A percentile compares a stretch with the other conserved stretches of the same genome.
phyloP scores from a whole-genome alignment of 148 eudicot genomes.

The Silene uniflora region DNA sequence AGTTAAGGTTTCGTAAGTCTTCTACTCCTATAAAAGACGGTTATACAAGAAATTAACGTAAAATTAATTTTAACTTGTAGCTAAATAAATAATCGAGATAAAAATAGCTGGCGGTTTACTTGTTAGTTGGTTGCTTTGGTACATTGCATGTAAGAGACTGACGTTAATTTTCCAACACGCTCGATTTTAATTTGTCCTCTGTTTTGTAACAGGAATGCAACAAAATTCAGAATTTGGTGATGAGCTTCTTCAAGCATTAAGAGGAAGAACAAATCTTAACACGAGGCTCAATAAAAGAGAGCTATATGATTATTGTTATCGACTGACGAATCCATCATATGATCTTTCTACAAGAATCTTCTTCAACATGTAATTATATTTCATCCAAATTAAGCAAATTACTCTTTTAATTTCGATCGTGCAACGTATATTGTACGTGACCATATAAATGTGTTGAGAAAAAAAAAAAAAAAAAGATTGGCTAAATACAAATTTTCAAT shows the following conservation, averaged over 20 bases:
- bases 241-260: constrained; percentile 31
- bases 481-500: no score
- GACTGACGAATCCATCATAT: constrained; percentile 23
- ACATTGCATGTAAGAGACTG: neutral
- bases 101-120: no score
- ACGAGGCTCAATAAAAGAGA: constrained; percentile 29
- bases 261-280: constrained; percentile 21
- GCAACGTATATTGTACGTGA: no score
- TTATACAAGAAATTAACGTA: no score
- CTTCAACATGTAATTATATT: constrained; percentile 34
- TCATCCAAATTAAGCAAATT: no score
- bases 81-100: no score
- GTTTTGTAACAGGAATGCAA: constrained; percentile 36
- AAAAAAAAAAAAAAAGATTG: neutral
- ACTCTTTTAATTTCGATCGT: no score
- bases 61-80: no score
- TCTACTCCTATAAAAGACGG: no score
- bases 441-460: no score
- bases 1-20: neutral
- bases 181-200: neutral
- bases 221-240: constrained; percentile 30
- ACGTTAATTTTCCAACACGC: neutral
- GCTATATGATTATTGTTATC: constrained; percentile 27
- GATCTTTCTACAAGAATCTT: constrained; percentile 24
- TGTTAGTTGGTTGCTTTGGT: neutral